Evolutionary conservation across 345 rosid genomes (phyloP).

Genomic region (Clausena lansium): DNA sequence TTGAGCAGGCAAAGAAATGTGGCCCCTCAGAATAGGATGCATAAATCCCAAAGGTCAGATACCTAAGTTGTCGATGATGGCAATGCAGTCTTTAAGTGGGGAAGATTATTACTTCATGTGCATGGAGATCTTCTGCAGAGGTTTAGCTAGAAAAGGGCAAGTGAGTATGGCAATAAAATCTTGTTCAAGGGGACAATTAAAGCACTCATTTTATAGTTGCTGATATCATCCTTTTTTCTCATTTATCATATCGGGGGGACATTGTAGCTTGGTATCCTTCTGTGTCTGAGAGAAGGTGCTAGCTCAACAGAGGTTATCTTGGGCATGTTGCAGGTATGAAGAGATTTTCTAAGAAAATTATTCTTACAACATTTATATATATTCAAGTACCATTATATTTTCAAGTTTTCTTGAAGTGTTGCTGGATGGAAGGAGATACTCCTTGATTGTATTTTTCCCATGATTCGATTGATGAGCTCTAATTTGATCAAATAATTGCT

Average conservation of each 20-base stretch:
- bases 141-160: slow-evolving; percentile 26
- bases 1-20: slow-evolving; percentile 40
- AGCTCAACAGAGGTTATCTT: slow-evolving; percentile 37
- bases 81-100: slow-evolving; percentile 40
- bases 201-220: background rate
- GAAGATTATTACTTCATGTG: slow-evolving; percentile 53
- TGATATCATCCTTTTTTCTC: background rate
- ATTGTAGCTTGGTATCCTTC: slow-evolving; percentile 45
- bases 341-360: background rate
- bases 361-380: background rate
- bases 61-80: slow-evolving; percentile 40
- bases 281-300: slow-evolving; percentile 60
- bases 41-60: slow-evolving; percentile 35
- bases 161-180: slow-evolving; percentile 21
- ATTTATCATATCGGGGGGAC: slow-evolving; percentile 2
- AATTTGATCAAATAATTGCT: background rate
- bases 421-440: background rate
- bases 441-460: background rate
- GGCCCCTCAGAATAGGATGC: slow-evolving; percentile 64
- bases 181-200: background rate
- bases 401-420: background rate
- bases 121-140: slow-evolving; percentile 36
- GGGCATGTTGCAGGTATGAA: slow-evolving; percentile 61
- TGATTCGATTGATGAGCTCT: background rate
- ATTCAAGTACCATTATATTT: slow-evolving; percentile 3